Percentiles rank a stretch among this genome's conserved stretches.
Evolutionary conservation across 2,329 filamentous ascomycete genomes (phyloP).

Genomic region (Alternaria sp.): DNA sequence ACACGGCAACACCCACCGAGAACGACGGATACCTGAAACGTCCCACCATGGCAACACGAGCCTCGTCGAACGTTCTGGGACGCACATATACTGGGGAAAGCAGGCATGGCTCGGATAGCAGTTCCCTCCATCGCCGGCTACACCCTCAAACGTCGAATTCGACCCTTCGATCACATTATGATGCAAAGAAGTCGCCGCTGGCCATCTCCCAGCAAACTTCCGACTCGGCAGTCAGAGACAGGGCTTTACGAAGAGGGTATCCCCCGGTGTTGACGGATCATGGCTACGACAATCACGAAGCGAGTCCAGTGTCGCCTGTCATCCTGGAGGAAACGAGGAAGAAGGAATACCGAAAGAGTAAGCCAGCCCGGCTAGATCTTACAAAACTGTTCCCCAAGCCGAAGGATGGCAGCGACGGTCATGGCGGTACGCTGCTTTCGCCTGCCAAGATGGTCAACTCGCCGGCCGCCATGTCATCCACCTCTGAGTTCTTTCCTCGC

Average conservation of each 20-base stretch:
- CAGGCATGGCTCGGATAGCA: conserved; percentile 36
- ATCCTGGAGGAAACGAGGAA: conserved; percentile 25
- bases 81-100: conserved; percentile 27
- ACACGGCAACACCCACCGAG: conserved; percentile 27
- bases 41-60: conserved; percentile 35
- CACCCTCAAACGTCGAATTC: conserved; percentile 45
- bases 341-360: conserved; percentile 38
- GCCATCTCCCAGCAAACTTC: conserved; percentile 54
- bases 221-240: conserved; percentile 52
- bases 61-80: conserved; percentile 45
- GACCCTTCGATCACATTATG: conserved; percentile 53
- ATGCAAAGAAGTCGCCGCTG: conserved; percentile 49
- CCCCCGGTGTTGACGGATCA: conserved; percentile 31
- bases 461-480: conserved; percentile 47
- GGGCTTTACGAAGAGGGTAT: conserved; percentile 50
- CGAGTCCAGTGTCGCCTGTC: conserved; percentile 30
- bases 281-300: conserved; percentile 14
- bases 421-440: conserved; percentile 40
- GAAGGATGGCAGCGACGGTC: conserved; percentile 27
- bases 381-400: conserved; percentile 52
- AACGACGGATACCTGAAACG: conserved; percentile 21
- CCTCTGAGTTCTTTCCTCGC: conserved; percentile 46
- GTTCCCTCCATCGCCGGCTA: conserved; percentile 35
- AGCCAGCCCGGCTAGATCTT: conserved; percentile 49
- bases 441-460: conserved; percentile 50